Evolutionary conservation across 768 basidiomycete species (phyloP).

Genomic region (Leucocoprinus sp.): DNA sequence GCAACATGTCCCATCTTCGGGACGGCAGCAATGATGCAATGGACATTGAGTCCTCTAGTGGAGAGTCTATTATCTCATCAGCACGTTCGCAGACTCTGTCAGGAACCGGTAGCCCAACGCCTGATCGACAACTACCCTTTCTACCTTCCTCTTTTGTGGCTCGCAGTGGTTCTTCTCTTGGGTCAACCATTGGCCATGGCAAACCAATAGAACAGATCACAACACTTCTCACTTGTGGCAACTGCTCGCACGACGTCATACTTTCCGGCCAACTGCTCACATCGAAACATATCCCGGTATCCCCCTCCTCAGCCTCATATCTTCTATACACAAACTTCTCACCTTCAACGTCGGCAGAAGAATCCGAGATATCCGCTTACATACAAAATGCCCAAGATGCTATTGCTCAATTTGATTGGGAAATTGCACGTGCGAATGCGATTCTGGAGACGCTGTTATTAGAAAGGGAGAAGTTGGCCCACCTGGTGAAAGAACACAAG

Average conservation of each 20-base stretch:
- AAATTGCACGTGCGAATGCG: conserved; percentile 4
- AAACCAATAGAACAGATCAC: conserved; percentile 7
- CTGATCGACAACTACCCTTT: background rate
- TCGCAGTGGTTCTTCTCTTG: background rate
- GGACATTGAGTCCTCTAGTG: conserved; percentile 9
- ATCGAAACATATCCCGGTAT: conserved; percentile 4
- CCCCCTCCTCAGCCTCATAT: conserved; percentile 3
- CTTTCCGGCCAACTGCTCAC: conserved; percentile 8
- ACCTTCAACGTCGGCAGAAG: conserved; percentile 2
- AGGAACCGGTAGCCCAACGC: conserved; percentile 5
- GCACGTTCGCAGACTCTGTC: background rate
- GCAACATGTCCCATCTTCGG: conserved; percentile 4
- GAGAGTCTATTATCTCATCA: conserved; percentile 1
- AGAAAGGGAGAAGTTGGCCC: conserved; percentile 2
- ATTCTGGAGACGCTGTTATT: conserved; percentile 6
- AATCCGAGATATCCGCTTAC: conserved; percentile 1
- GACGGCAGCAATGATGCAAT: conserved; percentile 6
- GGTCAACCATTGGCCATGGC: background rate
- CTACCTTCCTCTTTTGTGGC: background rate
- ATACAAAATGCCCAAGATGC: conserved; percentile 3
- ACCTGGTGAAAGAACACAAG: conserved; percentile 9
- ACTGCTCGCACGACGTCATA: conserved; percentile 9
- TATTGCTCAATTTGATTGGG: conserved; percentile 8
- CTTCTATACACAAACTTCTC: conserved; percentile 7
- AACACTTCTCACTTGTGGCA: conserved; percentile 9